These are phyloP conservation scores for Patellifolia procumbens DNA, from an alignment of 179 eudicot species.

Conservation along the genomic window DNA sequence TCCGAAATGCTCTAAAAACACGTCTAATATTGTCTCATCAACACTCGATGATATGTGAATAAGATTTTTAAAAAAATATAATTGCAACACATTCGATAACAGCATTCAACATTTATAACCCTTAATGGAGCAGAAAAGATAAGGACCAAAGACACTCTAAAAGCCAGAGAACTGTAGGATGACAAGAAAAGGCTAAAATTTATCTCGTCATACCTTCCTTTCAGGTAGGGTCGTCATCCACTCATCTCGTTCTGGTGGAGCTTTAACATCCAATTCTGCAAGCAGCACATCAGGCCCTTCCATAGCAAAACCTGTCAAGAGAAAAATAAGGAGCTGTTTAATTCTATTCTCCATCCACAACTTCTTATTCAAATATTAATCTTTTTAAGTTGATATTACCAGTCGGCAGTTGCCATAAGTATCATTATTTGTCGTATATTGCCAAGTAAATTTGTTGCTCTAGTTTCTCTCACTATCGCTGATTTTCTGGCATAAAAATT, in stretches of 20 bases:
- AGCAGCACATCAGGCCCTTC: conserved; percentile 90
- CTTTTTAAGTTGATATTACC: no score
- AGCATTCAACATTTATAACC: neutral
- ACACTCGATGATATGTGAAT: no score
- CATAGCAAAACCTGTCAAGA: conserved; percentile 70
- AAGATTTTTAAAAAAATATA: no score
- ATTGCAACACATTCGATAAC: neutral
- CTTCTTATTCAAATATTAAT: neutral
- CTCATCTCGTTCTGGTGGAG: conserved; percentile 76
- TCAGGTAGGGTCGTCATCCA: conserved; percentile 98
- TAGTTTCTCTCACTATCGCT: neutral
- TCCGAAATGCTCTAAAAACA: no score
- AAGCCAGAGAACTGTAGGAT: neutral
- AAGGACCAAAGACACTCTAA: neutral
- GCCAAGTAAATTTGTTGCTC: neutral
- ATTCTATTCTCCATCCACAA: neutral
- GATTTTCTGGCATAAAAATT: conserved; percentile 11
- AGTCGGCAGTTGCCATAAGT: no score
- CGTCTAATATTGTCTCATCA: no score
- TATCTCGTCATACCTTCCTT: conserved; percentile 53
- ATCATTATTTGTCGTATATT: neutral
- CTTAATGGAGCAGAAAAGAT: neutral
- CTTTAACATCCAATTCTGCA: conserved; percentile 70
- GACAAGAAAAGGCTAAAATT: neutral
- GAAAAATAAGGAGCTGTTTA: conserved; percentile 6